Evolutionary conservation across 176 grass and related monocot genomes (phyloP).

Genomic region (Cenchrus fungigraminus): DNA sequence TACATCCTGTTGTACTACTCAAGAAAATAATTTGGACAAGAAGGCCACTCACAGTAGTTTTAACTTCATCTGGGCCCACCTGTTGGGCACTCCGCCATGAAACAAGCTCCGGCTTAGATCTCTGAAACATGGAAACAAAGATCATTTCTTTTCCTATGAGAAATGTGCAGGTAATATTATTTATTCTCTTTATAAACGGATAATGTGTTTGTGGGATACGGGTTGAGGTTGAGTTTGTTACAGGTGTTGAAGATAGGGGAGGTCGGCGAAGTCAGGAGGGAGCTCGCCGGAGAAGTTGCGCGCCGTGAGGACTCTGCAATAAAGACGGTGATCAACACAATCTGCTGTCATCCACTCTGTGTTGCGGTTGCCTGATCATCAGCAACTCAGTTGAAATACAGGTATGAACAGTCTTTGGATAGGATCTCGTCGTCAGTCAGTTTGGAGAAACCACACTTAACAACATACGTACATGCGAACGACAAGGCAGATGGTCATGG

Average conservation of each 20-base stretch:
- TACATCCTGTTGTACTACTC: conserved; percentile 19
- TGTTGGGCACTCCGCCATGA: conserved; percentile 63
- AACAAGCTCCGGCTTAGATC: conserved; percentile 78
- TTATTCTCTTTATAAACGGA: background rate
- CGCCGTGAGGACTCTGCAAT: conserved; percentile 50
- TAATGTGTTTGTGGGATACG: conserved; percentile 22
- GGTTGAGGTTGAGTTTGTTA: conserved; percentile 35
- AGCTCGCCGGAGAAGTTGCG: conserved; percentile 72
- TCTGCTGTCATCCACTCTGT: background rate
- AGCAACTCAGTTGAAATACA: background rate
- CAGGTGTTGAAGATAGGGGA: conserved; percentile 73
- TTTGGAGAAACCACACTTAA: background rate
- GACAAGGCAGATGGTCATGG: conserved; percentile 55
- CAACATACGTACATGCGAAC: background rate
- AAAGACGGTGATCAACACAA: background rate
- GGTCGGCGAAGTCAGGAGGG: conserved; percentile 67
- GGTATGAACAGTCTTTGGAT: background rate
- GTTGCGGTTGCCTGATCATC: background rate
- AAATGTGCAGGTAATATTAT: conserved; percentile 32
- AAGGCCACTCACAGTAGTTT: conserved; percentile 65
- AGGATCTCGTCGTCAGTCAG: background rate
- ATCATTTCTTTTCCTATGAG: background rate
- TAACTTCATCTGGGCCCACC: conserved; percentile 75
- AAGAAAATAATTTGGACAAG: conserved; percentile 3
- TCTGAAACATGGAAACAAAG: conserved; percentile 42